Evolutionary conservation across 73 alveolate genomes (phyloP).

Genomic region (Uronychia setigera): DNA sequence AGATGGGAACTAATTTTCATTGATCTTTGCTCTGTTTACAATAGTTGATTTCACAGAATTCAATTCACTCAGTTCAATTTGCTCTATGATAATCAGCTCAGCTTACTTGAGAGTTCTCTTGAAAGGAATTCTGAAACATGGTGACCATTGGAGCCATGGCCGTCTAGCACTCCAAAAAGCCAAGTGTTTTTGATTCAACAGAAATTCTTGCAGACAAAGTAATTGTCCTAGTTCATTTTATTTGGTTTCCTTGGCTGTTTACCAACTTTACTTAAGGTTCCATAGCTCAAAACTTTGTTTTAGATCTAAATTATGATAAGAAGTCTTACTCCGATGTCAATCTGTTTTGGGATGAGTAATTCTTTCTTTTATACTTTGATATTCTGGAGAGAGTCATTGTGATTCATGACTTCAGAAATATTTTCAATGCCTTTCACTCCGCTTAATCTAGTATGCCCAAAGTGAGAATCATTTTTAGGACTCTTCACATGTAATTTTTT

Average conservation of each 20-base stretch:
- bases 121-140: conserved; percentile 41
- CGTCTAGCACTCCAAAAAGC: conserved; percentile 63
- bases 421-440: too few species aligned
- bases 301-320: background rate
- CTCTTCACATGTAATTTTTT: too few species aligned
- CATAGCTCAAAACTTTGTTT: background rate
- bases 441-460: too few species aligned
- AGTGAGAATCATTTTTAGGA: too few species aligned
- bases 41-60: background rate
- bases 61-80: background rate
- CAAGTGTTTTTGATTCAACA: conserved; percentile 38
- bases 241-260: background rate
- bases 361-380: background rate
- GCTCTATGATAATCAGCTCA: background rate
- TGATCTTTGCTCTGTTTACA: background rate
- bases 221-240: conserved; percentile 47
- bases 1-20: background rate
- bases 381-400: background rate
- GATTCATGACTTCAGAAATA: background rate
- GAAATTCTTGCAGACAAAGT: conserved; percentile 37
- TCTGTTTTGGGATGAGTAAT: background rate
- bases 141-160: conserved; percentile 67
- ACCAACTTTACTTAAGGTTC: background rate
- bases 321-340: background rate
- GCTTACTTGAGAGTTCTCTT: conserved; percentile 17